phyloP scores from a whole-genome alignment of 2,329 filamentous ascomycete species.

The Epichloe uncinata region DNA sequence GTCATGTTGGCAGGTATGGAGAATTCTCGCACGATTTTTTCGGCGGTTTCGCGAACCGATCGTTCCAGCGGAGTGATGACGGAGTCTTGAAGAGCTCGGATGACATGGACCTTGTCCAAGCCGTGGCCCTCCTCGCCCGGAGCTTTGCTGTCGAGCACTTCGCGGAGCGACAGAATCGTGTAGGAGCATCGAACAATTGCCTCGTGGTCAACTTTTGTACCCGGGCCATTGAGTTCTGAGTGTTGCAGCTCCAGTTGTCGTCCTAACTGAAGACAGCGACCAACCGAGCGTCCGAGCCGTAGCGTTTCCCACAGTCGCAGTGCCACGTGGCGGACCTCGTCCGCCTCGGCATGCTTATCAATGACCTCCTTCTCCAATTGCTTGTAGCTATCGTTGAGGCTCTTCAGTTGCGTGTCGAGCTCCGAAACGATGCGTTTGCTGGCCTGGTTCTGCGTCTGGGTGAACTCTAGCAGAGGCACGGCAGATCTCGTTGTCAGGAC shows the following conservation, averaged over 20 bases:
- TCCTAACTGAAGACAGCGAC: slow-evolving; percentile 66
- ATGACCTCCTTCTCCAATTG: slow-evolving; percentile 79
- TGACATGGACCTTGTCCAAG: slow-evolving; percentile 58
- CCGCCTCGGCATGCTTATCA: slow-evolving; percentile 71
- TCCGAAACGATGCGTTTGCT: slow-evolving; percentile 60
- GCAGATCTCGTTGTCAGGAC: slow-evolving; percentile 74
- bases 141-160: slow-evolving; percentile 54
- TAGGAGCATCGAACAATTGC: slow-evolving; percentile 73
- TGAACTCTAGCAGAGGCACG: slow-evolving; percentile 66
- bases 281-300: slow-evolving; percentile 61
- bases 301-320: slow-evolving; percentile 71
- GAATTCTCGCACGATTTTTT: slow-evolving; percentile 71
- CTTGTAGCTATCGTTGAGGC: slow-evolving; percentile 71
- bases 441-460: slow-evolving; percentile 57
- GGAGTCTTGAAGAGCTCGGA: slow-evolving; percentile 56
- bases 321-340: slow-evolving; percentile 66
- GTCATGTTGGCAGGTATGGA: slow-evolving; percentile 47
- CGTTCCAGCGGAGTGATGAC: slow-evolving; percentile 61
- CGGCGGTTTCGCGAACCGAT: slow-evolving; percentile 56
- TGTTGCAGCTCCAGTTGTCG: slow-evolving; percentile 81
- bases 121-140: slow-evolving; percentile 64
- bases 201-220: slow-evolving; percentile 56
- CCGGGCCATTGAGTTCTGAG: slow-evolving; percentile 39
- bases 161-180: slow-evolving; percentile 62
- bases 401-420: slow-evolving; percentile 67